These are phyloP conservation scores for Drechslerella coelobrocha DNA, from an alignment of 2,329 filamentous ascomycete species.

Conservation along the genomic window DNA sequence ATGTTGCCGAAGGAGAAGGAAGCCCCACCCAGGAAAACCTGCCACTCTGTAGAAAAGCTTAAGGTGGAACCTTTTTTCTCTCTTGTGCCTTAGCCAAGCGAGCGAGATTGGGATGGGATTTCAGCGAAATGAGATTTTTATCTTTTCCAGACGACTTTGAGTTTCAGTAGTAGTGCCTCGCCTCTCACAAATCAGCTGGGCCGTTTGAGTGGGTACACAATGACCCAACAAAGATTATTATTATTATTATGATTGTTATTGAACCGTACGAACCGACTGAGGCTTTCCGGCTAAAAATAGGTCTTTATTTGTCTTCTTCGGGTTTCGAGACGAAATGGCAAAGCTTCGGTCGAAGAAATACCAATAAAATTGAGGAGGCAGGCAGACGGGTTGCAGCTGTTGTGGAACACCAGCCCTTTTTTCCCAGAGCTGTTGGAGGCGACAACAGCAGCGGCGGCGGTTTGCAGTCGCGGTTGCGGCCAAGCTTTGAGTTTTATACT, in stretches of 20 bases:
- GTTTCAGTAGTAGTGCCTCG: conserved; percentile 27
- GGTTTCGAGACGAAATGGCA: conserved; percentile 8
- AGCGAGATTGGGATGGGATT: background rate
- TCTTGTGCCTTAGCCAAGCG: background rate
- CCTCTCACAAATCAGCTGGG: conserved; percentile 31
- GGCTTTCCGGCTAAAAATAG: conserved; percentile 40
- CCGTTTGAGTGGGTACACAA: conserved; percentile 11
- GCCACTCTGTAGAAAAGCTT: background rate
- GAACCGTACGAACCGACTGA: conserved; percentile 9
- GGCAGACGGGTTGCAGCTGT: conserved; percentile 21
- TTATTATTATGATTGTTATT: too few species aligned
- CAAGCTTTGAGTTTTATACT: conserved; percentile 20
- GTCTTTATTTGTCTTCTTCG: too few species aligned
- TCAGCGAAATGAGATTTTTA: conserved; percentile 10
- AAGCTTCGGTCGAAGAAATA: background rate
- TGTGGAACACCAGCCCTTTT: conserved; percentile 41
- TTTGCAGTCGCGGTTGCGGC: background rate
- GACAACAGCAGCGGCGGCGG: background rate
- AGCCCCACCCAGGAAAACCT: conserved; percentile 18
- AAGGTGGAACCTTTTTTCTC: background rate
- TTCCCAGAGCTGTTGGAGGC: background rate
- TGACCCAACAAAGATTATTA: background rate
- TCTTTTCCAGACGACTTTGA: conserved; percentile 15
- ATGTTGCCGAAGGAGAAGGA: conserved; percentile 33
- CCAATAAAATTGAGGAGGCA: conserved; percentile 43